phyloP scores from a whole-genome alignment of 2,329 filamentous ascomycete genomes.

The Talaromyces sp. region DNA sequence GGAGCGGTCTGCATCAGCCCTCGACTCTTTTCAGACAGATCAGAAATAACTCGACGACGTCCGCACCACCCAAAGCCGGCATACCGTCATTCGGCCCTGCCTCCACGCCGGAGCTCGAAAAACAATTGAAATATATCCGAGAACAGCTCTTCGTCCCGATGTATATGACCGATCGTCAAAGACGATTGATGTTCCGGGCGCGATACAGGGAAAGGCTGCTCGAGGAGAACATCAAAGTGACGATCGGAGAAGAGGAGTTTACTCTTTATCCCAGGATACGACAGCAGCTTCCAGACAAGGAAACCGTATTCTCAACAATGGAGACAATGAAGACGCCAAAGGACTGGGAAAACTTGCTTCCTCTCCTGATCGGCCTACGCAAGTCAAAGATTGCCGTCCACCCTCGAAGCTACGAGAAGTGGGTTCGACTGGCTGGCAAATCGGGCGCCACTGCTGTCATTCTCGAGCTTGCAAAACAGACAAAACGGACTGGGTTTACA shows the following conservation, averaged over 20 bases:
- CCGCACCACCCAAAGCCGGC: conserved; percentile 7
- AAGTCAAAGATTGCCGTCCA: conserved; percentile 23
- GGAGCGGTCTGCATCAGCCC: conserved; percentile 28
- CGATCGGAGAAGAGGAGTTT: conserved; percentile 34
- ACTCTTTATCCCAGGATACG: conserved; percentile 32
- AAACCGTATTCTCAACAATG: conserved; percentile 25
- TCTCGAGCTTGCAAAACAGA: conserved; percentile 31
- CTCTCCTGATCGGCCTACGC: conserved; percentile 35
- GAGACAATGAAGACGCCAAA: conserved; percentile 31
- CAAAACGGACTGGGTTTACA: conserved; percentile 29
- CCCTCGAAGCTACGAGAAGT: conserved; percentile 23
- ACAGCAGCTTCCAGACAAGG: conserved; percentile 27
- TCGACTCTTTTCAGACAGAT: conserved; percentile 25
- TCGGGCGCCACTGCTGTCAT: conserved; percentile 30
- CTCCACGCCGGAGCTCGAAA: conserved; percentile 35
- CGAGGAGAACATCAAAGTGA: conserved; percentile 36
- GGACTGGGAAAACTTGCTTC: conserved; percentile 37
- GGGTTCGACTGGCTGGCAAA: conserved; percentile 33
- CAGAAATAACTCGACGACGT: conserved; percentile 24
- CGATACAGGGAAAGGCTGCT: conserved; percentile 29
- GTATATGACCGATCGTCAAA: conserved; percentile 31
- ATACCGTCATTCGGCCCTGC: conserved; percentile 37
- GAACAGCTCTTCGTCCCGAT: conserved; percentile 40
- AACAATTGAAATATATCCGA: conserved; percentile 36
- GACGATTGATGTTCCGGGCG: conserved; percentile 34